Evolutionary conservation across 1,284 basidiomycete species (phyloP).

Genomic region (Pascua sp.): DNA sequence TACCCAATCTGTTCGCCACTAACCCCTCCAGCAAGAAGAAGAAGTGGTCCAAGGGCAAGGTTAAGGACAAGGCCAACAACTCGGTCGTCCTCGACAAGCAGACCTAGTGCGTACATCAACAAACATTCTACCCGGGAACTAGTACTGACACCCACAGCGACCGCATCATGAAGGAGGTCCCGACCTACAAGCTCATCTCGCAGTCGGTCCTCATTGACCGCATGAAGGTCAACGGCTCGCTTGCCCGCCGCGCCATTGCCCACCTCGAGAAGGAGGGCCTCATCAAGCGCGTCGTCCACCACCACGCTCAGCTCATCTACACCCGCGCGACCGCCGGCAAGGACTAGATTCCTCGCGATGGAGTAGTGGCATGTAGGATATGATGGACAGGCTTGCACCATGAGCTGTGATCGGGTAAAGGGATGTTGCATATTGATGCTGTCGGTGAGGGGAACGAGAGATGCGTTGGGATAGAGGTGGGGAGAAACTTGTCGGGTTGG

Average conservation of each 20-base stretch:
- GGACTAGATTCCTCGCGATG: constrained; percentile 27
- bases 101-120: constrained; percentile 43
- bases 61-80: constrained; percentile 93
- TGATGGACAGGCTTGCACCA: constrained; percentile 17
- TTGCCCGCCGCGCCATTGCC: constrained; percentile 88
- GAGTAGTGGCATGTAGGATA: constrained; percentile 17
- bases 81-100: constrained; percentile 87
- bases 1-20: neutral
- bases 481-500: too few relatives aligned
- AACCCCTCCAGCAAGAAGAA: constrained; percentile 75
- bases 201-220: constrained; percentile 97
- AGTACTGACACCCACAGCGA: constrained; percentile 62
- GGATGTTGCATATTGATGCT: neutral
- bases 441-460: neutral
- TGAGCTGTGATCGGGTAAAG: neutral
- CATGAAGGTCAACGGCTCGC: constrained; percentile 78
- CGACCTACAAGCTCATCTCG: constrained; percentile 98
- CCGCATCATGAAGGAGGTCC: constrained; percentile 98
- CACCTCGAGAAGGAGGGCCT: constrained; percentile 92
- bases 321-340: constrained; percentile 49
- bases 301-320: constrained; percentile 85
- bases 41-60: constrained; percentile 99
- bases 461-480: neutral
- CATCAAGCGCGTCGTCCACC: constrained; percentile 97
- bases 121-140: neutral